phyloP scores from a whole-genome alignment of 2,329 filamentous ascomycete species.

The Calonectria ilicicola region DNA sequence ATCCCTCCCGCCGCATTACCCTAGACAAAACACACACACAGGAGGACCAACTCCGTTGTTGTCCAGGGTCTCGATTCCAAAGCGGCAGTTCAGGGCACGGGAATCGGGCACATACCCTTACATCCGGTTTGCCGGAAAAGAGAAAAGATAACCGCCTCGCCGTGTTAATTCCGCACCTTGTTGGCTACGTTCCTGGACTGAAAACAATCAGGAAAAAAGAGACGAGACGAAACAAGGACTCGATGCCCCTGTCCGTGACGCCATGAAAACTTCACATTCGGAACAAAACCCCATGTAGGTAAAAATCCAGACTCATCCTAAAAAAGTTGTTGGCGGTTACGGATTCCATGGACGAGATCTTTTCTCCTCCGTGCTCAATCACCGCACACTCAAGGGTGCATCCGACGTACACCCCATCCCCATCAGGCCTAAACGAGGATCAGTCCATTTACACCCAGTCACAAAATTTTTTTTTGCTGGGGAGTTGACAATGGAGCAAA shows the following conservation, averaged over 20 bases:
- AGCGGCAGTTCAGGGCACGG: background rate
- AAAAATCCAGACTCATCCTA: background rate
- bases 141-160: background rate
- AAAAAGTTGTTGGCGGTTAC: background rate
- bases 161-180: background rate
- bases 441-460: slow-evolving; percentile 28
- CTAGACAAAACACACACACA: slow-evolving; percentile 9
- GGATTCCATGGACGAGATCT: background rate
- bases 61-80: background rate
- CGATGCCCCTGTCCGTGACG: slow-evolving; percentile 14
- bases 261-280: slow-evolving; percentile 15
- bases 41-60: background rate
- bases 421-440: slow-evolving; percentile 20
- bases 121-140: background rate
- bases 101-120: background rate
- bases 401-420: slow-evolving; percentile 23
- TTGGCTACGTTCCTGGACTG: background rate
- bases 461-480: background rate
- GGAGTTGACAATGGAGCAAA: background rate
- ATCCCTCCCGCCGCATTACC: slow-evolving; percentile 12
- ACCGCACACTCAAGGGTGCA: slow-evolving; percentile 13
- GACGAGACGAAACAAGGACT: slow-evolving; percentile 13
- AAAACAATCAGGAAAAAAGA: background rate
- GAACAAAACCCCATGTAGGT: slow-evolving; percentile 11
- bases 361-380: slow-evolving; percentile 17